Percentiles rank a stretch among this genome's conserved stretches.
Conservation (phyloP, 805 yeast genomes). For the Pichia californica region DNA sequence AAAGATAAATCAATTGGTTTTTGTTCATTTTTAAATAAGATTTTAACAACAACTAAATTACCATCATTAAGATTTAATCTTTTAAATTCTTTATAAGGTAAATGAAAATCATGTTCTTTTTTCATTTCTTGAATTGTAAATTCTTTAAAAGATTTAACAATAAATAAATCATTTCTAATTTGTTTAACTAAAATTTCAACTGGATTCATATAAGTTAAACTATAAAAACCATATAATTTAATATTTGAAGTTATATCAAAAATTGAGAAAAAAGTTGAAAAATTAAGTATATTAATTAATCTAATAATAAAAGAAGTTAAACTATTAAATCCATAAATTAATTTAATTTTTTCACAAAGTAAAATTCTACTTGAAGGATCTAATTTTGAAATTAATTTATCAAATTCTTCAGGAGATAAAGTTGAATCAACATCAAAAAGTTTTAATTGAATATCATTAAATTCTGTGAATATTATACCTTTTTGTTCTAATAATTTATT, state of each 20-base stretch:
- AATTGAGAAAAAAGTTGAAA: constrained; percentile 24
- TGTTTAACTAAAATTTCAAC: constrained; percentile 28
- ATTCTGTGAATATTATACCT: constrained; percentile 24
- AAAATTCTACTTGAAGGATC: constrained; percentile 15
- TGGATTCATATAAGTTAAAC: constrained; percentile 22
- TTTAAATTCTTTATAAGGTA: constrained; percentile 28
- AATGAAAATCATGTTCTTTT: constrained; percentile 28
- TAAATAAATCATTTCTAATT: constrained; percentile 25
- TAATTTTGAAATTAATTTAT: constrained; percentile 13
- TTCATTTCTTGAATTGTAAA: constrained; percentile 27
- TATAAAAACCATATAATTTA: constrained; percentile 27
- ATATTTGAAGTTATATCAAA: constrained; percentile 28
- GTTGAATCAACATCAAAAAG: constrained; percentile 26
- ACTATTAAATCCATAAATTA: constrained; percentile 22
- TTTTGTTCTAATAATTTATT: constrained; percentile 18
- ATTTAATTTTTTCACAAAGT: constrained; percentile 24
- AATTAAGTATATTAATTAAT: constrained; percentile 19
- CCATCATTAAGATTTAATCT: constrained; percentile 25
- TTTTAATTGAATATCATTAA: constrained; percentile 22
- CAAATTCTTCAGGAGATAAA: constrained; percentile 20
- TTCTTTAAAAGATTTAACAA: constrained; percentile 27
- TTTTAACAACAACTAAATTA: constrained; percentile 26
- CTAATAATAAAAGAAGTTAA: constrained; percentile 20
- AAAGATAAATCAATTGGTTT: constrained; percentile 25
- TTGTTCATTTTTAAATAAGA: constrained; percentile 26